Percentiles rank a stretch among this genome's conserved stretches.
Conservation (phyloP, 2,329 filamentous ascomycete species). For the Fusarium sp. region DNA sequence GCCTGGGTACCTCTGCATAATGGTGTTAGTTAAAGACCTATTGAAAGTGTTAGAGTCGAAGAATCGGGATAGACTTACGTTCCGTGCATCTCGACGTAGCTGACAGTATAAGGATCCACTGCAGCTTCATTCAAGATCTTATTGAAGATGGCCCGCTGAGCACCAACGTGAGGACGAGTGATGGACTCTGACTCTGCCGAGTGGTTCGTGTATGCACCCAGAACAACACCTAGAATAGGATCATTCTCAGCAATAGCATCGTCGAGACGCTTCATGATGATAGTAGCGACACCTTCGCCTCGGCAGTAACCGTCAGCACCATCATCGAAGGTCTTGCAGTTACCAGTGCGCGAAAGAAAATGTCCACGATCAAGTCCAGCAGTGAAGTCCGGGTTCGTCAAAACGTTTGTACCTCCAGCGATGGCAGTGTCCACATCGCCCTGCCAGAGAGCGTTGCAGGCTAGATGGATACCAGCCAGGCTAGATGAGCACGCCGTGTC, state of each 20-base stretch:
- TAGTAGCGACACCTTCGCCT: conserved; percentile 63
- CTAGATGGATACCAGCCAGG: conserved; percentile 78
- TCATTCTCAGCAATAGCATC: conserved; percentile 71
- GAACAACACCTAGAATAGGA: conserved; percentile 75
- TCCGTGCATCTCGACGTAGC: conserved; percentile 93
- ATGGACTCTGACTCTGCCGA: conserved; percentile 80
- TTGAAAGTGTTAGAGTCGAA: no score
- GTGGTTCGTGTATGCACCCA: conserved; percentile 78
- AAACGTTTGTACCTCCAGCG: conserved; percentile 80
- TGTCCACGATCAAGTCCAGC: conserved; percentile 75
- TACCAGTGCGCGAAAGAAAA: conserved; percentile 68
- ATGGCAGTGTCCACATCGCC: conserved; percentile 86
- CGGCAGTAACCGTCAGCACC: conserved; percentile 73
- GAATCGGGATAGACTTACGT: conserved; percentile 19
- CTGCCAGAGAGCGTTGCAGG: conserved; percentile 77
- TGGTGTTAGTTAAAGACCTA: no score
- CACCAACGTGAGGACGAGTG: conserved; percentile 76
- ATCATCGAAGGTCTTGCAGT: conserved; percentile 68
- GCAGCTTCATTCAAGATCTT: conserved; percentile 79
- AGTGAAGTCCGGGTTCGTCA: conserved; percentile 77
- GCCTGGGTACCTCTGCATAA: conserved; percentile 83
- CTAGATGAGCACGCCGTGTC: conserved; percentile 87
- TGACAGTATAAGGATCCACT: conserved; percentile 81
- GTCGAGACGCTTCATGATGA: conserved; percentile 66
- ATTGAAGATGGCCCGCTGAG: conserved; percentile 74